Conservation (phyloP, 805 yeast genomes). For the Saccharomycopsis synnaedendra region DNA sequence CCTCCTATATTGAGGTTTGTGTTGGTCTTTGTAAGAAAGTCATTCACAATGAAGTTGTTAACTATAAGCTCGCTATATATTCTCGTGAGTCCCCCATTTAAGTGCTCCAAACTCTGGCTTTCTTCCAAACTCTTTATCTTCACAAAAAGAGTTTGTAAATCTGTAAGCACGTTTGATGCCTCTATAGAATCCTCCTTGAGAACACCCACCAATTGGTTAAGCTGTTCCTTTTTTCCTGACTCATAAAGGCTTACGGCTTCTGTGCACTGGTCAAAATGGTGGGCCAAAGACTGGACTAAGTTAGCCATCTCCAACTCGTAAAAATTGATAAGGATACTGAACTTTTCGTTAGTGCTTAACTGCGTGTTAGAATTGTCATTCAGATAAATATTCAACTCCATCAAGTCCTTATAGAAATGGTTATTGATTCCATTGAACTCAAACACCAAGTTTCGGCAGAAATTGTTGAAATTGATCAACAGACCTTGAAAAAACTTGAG, state of each 20-base stretch:
- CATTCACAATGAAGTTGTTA: constrained; percentile 15
- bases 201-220: constrained; percentile 7
- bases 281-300: constrained; percentile 11
- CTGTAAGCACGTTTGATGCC: constrained; percentile 14
- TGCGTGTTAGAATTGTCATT: constrained; percentile 7
- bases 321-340: constrained; percentile 11
- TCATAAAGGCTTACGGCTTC: constrained; percentile 7
- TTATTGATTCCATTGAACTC: constrained; percentile 10
- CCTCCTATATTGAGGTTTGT: constrained; percentile 11
- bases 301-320: constrained; percentile 16
- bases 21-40: constrained; percentile 14
- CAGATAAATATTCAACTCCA: constrained; percentile 13
- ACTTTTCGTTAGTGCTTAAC: constrained; percentile 12
- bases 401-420: constrained; percentile 11
- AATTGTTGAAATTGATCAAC: constrained; percentile 8
- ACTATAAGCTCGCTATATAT: constrained; percentile 14
- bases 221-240: neutral
- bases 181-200: constrained; percentile 11
- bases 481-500: constrained; percentile 13
- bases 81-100: constrained; percentile 4
- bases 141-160: constrained; percentile 6
- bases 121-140: constrained; percentile 10
- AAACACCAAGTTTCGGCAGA: constrained; percentile 10
- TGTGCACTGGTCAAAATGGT: constrained; percentile 16
- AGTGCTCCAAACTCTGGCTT: constrained; percentile 4